Evolutionary conservation across 148 eudicot species (phyloP), one percentile per base, ranked within the genome.

Genomic region (Chenopodium berlandieri): DNA sequence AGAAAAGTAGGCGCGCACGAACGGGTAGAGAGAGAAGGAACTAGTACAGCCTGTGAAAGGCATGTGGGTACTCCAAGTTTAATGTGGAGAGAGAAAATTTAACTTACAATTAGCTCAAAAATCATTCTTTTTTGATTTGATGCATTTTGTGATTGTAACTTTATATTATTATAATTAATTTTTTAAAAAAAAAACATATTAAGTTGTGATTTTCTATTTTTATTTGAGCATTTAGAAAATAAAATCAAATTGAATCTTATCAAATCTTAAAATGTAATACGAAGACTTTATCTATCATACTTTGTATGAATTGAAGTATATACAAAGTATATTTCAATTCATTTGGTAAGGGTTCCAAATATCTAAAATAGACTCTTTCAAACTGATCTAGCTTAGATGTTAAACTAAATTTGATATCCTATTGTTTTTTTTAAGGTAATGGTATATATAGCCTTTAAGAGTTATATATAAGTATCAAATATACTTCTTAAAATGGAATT

Each of bases 1-100:
- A n/a, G 31, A 69, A 10, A 78, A 78, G 73, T 62, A 80, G 62
- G 47, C 75, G 86, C 86, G 77, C 86, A 83, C 79, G 86, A 83
- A 78, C 78, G 82, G 82, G 47, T 56, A 32, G 85, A 50, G 73
- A 22, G 62, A 62, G n/a, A 62, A n/a, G 40, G 46, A 47, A 69
- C 66, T 40, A 46, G 72, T 77, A 73, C 85, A 83, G 85, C 54
- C 82, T 79, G 85, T 19, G 70, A 56, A 54, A 27, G 75, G 81
- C 79, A 83, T 79, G 85, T 83, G 82, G 78, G 73, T 47, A 78
- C 32, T 82, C 73, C 20, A 63, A 11, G 34, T 30, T 40, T 76
- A 30, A 81, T 81, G 34, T 52, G 22, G 65, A 16, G 64, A n/a
- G 22, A 73, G 50, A 23, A 73, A 72, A 1, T 19, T 19, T 9